Evolutionary conservation across 352 stramenopile species (phyloP), one percentile per base, ranked within the genome.

Genomic region (Phytophthora pini): DNA sequence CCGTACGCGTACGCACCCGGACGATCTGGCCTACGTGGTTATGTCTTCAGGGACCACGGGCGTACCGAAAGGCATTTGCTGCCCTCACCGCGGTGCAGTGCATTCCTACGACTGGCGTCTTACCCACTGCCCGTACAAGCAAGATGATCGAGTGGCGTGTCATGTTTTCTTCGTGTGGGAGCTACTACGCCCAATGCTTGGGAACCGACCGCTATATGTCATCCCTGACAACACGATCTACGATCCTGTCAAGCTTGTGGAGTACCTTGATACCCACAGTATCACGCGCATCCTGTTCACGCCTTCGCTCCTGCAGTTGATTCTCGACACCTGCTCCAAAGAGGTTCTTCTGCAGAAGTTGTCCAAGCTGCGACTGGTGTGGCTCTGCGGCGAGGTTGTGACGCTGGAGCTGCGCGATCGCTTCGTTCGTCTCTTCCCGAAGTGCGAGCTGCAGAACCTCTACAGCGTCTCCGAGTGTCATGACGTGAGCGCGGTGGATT

Each of bases 141-240:
- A 81, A 39, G 77, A 94, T 38, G 86, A 97, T 29, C 78, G 84
- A 44, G 91, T 97, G 49, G 93, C 92, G 24, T 97, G 87, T 47
- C 94, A 97, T 62, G 92, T 98, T 17, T 98, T 98, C 68, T 98
- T 98, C 60, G 90, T 98, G 3, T 98, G 95, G 95, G 95, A 98
- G 58, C 69, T 97, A 45, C 71, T 98, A 12, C 86, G 93, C 5
- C 92, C 95, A 26, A 80, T 98, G 61, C 84, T 98, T 32, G 79
- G 88, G 32, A 97, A 97, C 60, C 77, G 82, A 56, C 84, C 88
- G n/a, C 77, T 97, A 34, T 92, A 98, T 54, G 75, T 97, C 57
- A 97, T 98, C 57, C 93, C 93, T 5, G 90, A 98, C 56, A 89
- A 96, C 56, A 84, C 85, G 31, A 96, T 98, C 56, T 98, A 97